Percentiles rank a stretch among this genome's conserved stretches.
phyloP scores from a whole-genome alignment of 2,329 filamentous ascomycete species.

The Cryoendolithus antarcticus region DNA sequence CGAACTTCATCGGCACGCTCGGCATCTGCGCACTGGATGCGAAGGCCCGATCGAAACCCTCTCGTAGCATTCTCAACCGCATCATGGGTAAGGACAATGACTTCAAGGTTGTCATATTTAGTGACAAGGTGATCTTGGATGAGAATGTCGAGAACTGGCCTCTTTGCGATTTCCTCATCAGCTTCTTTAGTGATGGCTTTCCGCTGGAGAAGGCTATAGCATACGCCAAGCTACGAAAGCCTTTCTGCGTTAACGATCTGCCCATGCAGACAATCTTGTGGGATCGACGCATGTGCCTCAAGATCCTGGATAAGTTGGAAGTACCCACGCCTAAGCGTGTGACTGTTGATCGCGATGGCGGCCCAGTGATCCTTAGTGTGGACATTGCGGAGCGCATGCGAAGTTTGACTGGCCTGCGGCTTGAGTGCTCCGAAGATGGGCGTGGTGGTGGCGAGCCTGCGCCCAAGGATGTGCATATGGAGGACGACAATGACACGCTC shows the following conservation, averaged over 20 bases:
- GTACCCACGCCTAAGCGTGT: slow-evolving; percentile 81
- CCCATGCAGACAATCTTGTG: slow-evolving; percentile 95
- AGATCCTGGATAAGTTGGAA: slow-evolving; percentile 74
- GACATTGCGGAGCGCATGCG: slow-evolving; percentile 72
- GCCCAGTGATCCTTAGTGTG: slow-evolving; percentile 62
- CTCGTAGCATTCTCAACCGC: slow-evolving; percentile 86
- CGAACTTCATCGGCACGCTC: slow-evolving; percentile 51
- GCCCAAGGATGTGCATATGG: slow-evolving; percentile 62
- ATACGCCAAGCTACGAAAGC: slow-evolving; percentile 83
- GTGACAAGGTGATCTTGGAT: slow-evolving; percentile 95
- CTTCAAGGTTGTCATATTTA: slow-evolving; percentile 95
- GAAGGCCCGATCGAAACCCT: slow-evolving; percentile 94
- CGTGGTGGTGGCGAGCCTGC: slow-evolving; percentile 44
- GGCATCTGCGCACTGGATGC: slow-evolving; percentile 91
- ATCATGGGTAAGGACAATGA: slow-evolving; percentile 82
- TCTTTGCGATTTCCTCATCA: slow-evolving; percentile 90
- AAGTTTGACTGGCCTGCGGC: slow-evolving; percentile 62
- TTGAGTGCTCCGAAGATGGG: slow-evolving; percentile 59
- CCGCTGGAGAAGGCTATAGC: slow-evolving; percentile 93
- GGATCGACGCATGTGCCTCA: slow-evolving; percentile 84
- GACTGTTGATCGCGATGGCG: slow-evolving; percentile 87
- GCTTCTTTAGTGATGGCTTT: slow-evolving; percentile 96
- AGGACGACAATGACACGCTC: slow-evolving; percentile 82
- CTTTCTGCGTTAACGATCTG: slow-evolving; percentile 94
- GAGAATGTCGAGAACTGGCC: slow-evolving; percentile 96